Conservation (phyloP, 257 asterid species). For the Salvia rosmarinus region DNA sequence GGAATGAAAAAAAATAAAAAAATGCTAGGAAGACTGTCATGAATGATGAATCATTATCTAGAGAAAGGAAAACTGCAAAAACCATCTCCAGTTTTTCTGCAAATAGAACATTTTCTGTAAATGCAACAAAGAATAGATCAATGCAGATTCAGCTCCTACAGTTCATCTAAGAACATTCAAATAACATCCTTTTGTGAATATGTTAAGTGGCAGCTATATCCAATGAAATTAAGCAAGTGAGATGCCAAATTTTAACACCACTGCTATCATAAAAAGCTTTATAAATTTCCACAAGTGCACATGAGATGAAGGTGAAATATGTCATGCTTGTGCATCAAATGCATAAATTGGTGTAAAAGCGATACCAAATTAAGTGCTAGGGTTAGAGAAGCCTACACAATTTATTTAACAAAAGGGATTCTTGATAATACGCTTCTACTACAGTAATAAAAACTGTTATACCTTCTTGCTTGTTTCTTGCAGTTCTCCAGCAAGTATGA, state of each 20-base stretch:
- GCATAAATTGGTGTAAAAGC: background rate
- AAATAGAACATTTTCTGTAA: background rate
- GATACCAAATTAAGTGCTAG: background rate
- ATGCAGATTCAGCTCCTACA: background rate
- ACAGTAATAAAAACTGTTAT: slow-evolving; percentile 16
- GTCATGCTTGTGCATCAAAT: background rate
- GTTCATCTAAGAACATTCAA: background rate
- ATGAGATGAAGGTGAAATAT: background rate
- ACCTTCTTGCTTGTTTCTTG: slow-evolving; percentile 99
- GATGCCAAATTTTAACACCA: background rate
- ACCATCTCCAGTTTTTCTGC: background rate
- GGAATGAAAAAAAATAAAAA: background rate
- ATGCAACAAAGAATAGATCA: background rate
- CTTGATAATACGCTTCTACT: background rate
- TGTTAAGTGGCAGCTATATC: background rate
- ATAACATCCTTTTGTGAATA: background rate
- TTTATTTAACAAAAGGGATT: background rate
- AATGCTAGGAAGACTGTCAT: background rate
- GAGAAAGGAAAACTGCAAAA: background rate
- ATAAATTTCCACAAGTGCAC: background rate
- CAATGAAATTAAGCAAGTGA: background rate
- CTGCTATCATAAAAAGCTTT: background rate
- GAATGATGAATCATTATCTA: background rate
- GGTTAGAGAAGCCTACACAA: background rate
- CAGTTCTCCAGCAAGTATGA: slow-evolving; percentile 97